phyloP scores from a whole-genome alignment of 768 basidiomycete genomes.

The Lactifluus volemus region DNA sequence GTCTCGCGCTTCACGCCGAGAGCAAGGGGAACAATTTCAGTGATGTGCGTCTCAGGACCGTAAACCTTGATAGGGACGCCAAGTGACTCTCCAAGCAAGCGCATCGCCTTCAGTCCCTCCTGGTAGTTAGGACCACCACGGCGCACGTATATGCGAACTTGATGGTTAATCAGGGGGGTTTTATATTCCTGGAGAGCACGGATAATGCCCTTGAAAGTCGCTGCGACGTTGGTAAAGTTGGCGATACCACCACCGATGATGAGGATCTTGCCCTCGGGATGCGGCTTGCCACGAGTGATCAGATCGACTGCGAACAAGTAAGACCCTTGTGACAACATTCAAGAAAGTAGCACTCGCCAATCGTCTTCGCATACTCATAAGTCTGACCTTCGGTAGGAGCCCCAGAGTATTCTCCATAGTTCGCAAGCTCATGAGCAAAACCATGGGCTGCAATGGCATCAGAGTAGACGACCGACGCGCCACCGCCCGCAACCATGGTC shows the following conservation, averaged over 20 bases:
- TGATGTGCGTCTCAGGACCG: slow-evolving; percentile 98
- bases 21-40: slow-evolving; percentile 97
- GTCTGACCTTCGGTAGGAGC: slow-evolving; percentile 98
- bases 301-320: slow-evolving; percentile 59
- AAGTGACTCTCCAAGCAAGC: slow-evolving; percentile 90
- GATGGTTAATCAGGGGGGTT: slow-evolving; percentile 68
- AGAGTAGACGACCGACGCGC: slow-evolving; percentile 60
- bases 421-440: slow-evolving; percentile 94
- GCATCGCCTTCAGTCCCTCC: slow-evolving; percentile 97
- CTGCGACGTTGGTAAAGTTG: slow-evolving; percentile 99
- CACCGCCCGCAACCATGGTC: slow-evolving; percentile 99
- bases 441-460: slow-evolving; percentile 88
- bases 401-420: slow-evolving; percentile 99
- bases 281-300: slow-evolving; percentile 82
- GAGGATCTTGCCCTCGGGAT: slow-evolving; percentile 89
- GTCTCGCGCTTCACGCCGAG: slow-evolving; percentile 68
- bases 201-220: slow-evolving; percentile 99
- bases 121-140: slow-evolving; percentile 99
- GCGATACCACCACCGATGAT: slow-evolving; percentile 99
- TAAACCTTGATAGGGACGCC: slow-evolving; percentile 96
- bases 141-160: slow-evolving; percentile 93
- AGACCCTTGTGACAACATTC: background rate
- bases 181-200: slow-evolving; percentile 92
- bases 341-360: slow-evolving; percentile 44
- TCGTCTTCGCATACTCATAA: slow-evolving; percentile 99